These are phyloP conservation scores for Thermothielavioides terrestris DNA, from an alignment of 495 filamentous ascomycete species.

Conservation along the genomic window DNA sequence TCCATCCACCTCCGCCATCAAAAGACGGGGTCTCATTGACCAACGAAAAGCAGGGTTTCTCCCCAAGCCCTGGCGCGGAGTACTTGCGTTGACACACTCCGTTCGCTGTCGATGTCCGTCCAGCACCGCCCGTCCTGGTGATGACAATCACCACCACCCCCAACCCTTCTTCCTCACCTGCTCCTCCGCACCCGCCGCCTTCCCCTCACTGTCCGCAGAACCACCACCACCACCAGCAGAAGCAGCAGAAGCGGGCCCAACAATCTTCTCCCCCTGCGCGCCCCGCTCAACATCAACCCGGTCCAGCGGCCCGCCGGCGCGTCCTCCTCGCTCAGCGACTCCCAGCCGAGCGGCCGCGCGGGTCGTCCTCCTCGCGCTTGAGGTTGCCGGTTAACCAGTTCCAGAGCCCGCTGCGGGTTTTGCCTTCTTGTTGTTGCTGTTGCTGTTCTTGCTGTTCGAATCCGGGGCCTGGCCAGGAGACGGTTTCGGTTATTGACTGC, in stretches of 20 bases:
- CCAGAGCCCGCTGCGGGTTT: slow-evolving; percentile 15
- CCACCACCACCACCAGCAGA: too few relatives aligned
- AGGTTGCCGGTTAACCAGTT: slow-evolving; percentile 39
- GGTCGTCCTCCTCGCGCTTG: slow-evolving; percentile 51
- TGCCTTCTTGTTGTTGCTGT: not conserved
- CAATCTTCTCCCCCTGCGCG: slow-evolving; percentile 1
- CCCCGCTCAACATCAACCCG: slow-evolving; percentile 27
- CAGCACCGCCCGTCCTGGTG: too few relatives aligned
- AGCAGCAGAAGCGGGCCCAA: too few relatives aligned
- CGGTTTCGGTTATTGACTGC: slow-evolving; percentile 10
- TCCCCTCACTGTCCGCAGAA: slow-evolving; percentile 3
- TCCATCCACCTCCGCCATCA: too few relatives aligned
- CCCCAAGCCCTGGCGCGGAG: too few relatives aligned
- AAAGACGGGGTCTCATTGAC: too few relatives aligned
- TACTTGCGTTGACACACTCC: too few relatives aligned
- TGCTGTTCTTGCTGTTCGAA: slow-evolving; percentile 17
- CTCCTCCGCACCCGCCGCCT: not conserved
- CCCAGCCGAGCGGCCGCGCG: slow-evolving; percentile 24
- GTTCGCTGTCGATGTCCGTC: too few relatives aligned
- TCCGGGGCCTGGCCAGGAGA: slow-evolving; percentile 1
- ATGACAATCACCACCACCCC: too few relatives aligned
- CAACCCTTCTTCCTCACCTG: slow-evolving; percentile 1
- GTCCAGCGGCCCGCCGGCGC: slow-evolving; percentile 41
- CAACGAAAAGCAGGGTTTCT: too few relatives aligned
- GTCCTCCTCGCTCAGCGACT: slow-evolving; percentile 32